These are phyloP conservation scores for Kodamaea kakaduensis DNA, from an alignment of 805 yeast genomes.

Conservation along the genomic window DNA sequence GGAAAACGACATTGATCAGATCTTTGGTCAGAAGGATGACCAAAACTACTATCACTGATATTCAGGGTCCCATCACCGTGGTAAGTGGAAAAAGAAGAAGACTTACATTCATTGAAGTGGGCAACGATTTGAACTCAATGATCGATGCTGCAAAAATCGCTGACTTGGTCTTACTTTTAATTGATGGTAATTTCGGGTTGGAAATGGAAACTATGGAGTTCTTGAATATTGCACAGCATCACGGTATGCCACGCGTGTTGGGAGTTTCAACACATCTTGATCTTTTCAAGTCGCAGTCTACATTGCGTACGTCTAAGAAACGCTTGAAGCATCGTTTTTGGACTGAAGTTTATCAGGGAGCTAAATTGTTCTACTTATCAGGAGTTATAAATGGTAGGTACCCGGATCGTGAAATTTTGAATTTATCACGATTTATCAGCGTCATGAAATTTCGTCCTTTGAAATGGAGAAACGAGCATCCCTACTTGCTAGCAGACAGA, in stretches of 20 bases:
- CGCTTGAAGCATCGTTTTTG: slow-evolving; percentile 90
- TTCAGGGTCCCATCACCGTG: slow-evolving; percentile 94
- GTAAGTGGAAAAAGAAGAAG: slow-evolving; percentile 94
- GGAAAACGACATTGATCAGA: slow-evolving; percentile 88
- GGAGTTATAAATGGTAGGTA: slow-evolving; percentile 97
- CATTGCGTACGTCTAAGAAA: slow-evolving; percentile 87
- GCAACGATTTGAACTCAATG: slow-evolving; percentile 92
- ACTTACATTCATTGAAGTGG: slow-evolving; percentile 87
- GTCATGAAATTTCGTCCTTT: slow-evolving; percentile 99
- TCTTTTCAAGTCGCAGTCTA: slow-evolving; percentile 82
- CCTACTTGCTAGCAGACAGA: slow-evolving; percentile 87
- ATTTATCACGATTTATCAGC: slow-evolving; percentile 84
- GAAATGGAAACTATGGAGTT: slow-evolving; percentile 99
- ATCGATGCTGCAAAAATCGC: slow-evolving; percentile 94
- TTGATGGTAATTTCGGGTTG: slow-evolving; percentile 96
- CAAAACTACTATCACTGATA: slow-evolving; percentile 78
- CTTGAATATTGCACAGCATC: slow-evolving; percentile 91
- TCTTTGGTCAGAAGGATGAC: slow-evolving; percentile 84
- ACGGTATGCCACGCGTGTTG: slow-evolving; percentile 96
- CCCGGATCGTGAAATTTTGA: slow-evolving; percentile 93
- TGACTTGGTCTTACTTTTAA: slow-evolving; percentile 80
- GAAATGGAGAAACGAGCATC: slow-evolving; percentile 99
- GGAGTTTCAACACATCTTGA: slow-evolving; percentile 97
- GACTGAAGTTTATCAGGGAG: slow-evolving; percentile 99
- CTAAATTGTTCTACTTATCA: slow-evolving; percentile 86